These are phyloP conservation scores for Moesziomyces parantarcticus DNA, from an alignment of 1,284 basidiomycete genomes.

Conservation along the genomic window DNA sequence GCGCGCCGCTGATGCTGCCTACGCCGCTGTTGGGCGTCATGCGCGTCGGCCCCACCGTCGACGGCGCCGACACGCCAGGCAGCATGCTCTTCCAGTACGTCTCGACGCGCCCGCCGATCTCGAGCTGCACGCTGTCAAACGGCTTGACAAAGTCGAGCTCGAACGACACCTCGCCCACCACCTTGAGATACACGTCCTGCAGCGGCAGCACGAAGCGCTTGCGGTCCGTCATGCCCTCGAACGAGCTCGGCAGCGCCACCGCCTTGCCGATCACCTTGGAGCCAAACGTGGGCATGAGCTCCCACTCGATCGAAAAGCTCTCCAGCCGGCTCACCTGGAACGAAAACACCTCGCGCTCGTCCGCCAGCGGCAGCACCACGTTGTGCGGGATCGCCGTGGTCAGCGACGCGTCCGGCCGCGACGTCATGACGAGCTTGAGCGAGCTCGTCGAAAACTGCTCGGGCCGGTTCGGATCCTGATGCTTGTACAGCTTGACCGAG, in stretches of 20 bases:
- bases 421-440: constrained; percentile 93
- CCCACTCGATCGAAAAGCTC: constrained; percentile 87
- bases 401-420: constrained; percentile 76
- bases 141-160: constrained; percentile 88
- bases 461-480: constrained; percentile 59
- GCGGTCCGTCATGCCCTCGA: constrained; percentile 70
- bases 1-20: constrained; percentile 24
- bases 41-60: constrained; percentile 36
- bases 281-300: constrained; percentile 97
- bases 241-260: constrained; percentile 82
- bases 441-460: constrained; percentile 73
- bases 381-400: constrained; percentile 72
- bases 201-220: constrained; percentile 74
- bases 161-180: constrained; percentile 94
- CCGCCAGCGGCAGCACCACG: constrained; percentile 80
- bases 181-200: constrained; percentile 89
- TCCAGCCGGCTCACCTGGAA: constrained; percentile 86
- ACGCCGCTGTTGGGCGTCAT: constrained; percentile 60
- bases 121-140: constrained; percentile 92
- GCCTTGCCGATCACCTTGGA: constrained; percentile 96
- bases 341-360: constrained; percentile 83
- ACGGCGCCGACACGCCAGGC: constrained; percentile 38
- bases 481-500: constrained; percentile 65
- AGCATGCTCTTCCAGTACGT: constrained; percentile 68
- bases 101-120: constrained; percentile 83